Evolutionary conservation across 208 protist species (phyloP).

Genomic region (Trypanosoma vivax): DNA sequence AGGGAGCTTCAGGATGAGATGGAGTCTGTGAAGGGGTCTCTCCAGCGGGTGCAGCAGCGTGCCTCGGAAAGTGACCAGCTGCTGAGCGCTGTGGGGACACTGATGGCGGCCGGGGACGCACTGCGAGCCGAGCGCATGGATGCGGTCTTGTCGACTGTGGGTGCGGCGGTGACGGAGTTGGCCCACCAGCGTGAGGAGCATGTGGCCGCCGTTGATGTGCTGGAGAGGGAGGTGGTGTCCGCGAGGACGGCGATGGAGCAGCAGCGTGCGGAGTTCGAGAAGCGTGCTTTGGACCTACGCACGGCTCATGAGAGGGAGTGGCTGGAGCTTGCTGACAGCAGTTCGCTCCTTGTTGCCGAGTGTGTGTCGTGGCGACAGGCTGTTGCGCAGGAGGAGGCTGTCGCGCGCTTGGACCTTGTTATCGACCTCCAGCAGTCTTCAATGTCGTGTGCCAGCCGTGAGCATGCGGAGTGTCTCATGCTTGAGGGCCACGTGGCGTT

Average conservation of each 20-base stretch:
- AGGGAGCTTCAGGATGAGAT: not conserved
- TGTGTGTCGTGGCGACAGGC: not conserved
- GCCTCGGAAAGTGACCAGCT: not conserved
- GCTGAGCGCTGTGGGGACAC: not conserved
- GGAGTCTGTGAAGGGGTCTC: too few species aligned
- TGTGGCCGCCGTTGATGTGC: not conserved
- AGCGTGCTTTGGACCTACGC: not conserved
- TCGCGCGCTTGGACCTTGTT: not conserved
- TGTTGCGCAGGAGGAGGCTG: not conserved
- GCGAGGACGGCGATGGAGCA: not conserved
- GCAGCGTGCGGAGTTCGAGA: conserved; percentile 11
- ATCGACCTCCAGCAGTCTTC: not conserved
- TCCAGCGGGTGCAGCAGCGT: too few species aligned
- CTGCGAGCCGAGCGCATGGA: not conserved
- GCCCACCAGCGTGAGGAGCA: conserved; percentile 6
- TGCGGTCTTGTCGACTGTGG: not conserved
- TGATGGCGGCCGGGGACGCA: not conserved
- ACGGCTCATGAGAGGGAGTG: conserved; percentile 5
- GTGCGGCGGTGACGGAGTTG: not conserved
- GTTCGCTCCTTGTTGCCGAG: not conserved
- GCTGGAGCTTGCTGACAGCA: not conserved
- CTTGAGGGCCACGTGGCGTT: conserved; percentile 1
- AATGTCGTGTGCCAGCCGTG: not conserved
- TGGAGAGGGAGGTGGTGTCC: conserved; percentile 2
- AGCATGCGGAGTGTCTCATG: not conserved